These are phyloP conservation scores for Epichloe uncinata DNA, from an alignment of 2,329 filamentous ascomycete genomes.

Conservation along the genomic window DNA sequence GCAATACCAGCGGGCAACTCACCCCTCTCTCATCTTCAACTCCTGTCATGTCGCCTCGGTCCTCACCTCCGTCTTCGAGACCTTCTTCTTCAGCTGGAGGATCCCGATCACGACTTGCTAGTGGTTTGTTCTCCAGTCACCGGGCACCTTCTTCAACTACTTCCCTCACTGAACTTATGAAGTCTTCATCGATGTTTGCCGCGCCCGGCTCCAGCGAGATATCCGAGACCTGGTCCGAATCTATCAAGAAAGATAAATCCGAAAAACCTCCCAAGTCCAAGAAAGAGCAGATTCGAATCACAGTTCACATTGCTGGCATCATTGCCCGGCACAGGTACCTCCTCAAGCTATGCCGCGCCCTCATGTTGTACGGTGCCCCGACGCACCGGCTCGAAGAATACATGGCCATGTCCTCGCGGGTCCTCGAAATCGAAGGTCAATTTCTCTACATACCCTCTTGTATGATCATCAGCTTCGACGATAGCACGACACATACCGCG, in stretches of 20 bases:
- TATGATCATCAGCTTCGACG: slow-evolving; percentile 90
- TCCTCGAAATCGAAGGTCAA: slow-evolving; percentile 77
- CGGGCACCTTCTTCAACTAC: slow-evolving; percentile 29
- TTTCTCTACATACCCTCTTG: slow-evolving; percentile 84
- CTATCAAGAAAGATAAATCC: slow-evolving; percentile 26
- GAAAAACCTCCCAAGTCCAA: slow-evolving; percentile 23
- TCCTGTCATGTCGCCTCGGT: slow-evolving; percentile 27
- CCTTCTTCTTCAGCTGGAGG: slow-evolving; percentile 24
- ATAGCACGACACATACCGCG: slow-evolving; percentile 58
- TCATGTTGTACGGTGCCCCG: slow-evolving; percentile 85
- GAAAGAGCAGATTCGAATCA: slow-evolving; percentile 32
- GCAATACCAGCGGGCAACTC: slow-evolving; percentile 25
- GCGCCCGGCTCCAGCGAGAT: slow-evolving; percentile 32
- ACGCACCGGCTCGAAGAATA: slow-evolving; percentile 88
- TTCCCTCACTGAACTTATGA: slow-evolving; percentile 37
- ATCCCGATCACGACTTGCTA: slow-evolving; percentile 21
- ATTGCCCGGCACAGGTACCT: slow-evolving; percentile 73
- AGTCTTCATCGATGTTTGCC: slow-evolving; percentile 39
- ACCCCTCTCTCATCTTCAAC: slow-evolving; percentile 27
- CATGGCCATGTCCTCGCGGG: slow-evolving; percentile 78
- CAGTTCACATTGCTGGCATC: slow-evolving; percentile 50
- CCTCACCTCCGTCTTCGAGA: slow-evolving; percentile 28
- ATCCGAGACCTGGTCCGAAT: slow-evolving; percentile 30
- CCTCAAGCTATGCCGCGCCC: slow-evolving; percentile 66
- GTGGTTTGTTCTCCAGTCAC: slow-evolving; percentile 27